Base-by-base conservation (phyloP, 305 asterid species). In the Fraxinus sp. region DNA sequence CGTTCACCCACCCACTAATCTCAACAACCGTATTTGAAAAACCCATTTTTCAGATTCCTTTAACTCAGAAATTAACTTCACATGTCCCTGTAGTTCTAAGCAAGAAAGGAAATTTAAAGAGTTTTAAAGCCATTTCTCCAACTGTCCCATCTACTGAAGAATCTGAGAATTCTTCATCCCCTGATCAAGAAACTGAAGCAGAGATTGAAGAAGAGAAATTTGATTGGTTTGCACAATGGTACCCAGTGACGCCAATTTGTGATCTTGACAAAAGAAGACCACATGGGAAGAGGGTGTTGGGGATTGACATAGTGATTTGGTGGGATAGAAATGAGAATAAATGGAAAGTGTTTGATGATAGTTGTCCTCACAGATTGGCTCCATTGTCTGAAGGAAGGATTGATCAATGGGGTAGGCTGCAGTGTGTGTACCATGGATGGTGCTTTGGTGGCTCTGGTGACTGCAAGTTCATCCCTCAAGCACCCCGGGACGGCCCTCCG, bases 341-440 rank as follows among this genome's bases (percentile, higher is more conserved):
- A 33, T 96, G 99, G 99, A 92, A 93, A 84, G 98, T 94, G 80
- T 93, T 96, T 79, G 95, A 93, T 46, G 99, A 96, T 86, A 83
- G 87, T 79, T 94, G 99, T 83, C 98, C 99, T 83, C 99, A 96
- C 83, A 86, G 99, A 81, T 82, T 92, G 90, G 97, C 99, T 10
- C 99, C 99, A 1, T 46, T 96, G 49, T 94, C 98, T 43, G 97
- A 94, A 72, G 99, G 99, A 80, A 93, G 99, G 87, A 96, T 96
- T 82, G 99, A 96, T 90, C 97, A 93, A 6, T 90, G 94, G 97
- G 99, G 99, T 0, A 90, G 98, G 86, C 85, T 96, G 90, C 99
- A 94, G 87, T 94, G 99, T 86, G 99, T 96, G 33, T 96, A 96
- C 86, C 98, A 96, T 82, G 99, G 98, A 3, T 96, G 99, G 98